These are phyloP conservation scores for Lentinula sp. DNA, from an alignment of 768 basidiomycete species.

Conservation along the genomic window DNA sequence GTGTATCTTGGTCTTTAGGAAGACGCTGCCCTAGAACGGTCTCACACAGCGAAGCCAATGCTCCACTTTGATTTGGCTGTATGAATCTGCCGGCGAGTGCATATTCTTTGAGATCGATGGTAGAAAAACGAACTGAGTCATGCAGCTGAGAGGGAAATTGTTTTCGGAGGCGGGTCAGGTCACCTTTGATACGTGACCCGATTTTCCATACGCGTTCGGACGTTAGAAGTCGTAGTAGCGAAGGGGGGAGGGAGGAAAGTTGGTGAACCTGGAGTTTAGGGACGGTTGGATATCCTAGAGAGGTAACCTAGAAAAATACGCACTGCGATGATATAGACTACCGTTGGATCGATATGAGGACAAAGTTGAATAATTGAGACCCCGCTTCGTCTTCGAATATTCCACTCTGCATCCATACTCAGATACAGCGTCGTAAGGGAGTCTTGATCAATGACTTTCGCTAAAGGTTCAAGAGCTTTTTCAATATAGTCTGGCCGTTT, in stretches of 20 bases:
- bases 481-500: constrained; percentile 5
- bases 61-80: constrained; percentile 2
- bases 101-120: constrained; percentile 12
- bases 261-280: not conserved
- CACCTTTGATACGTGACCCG: constrained; percentile 11
- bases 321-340: constrained; percentile 7
- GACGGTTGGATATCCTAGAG: not conserved
- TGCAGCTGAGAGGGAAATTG: constrained; percentile 8
- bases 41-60: constrained; percentile 5
- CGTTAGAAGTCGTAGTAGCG: constrained; percentile 1
- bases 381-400: constrained; percentile 9
- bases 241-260: not conserved
- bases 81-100: constrained; percentile 6
- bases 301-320: not conserved
- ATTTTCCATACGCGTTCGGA: constrained; percentile 8
- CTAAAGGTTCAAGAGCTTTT: constrained; percentile 16
- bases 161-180: constrained; percentile 12
- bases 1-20: constrained; percentile 3
- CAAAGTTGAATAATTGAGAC: constrained; percentile 13
- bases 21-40: constrained; percentile 6
- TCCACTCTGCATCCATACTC: constrained; percentile 13
- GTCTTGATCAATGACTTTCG: constrained; percentile 10
- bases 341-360: constrained; percentile 5
- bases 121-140: constrained; percentile 1
- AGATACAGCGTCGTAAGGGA: not conserved